Base-by-base conservation (phyloP, 2,329 filamentous ascomycete species). In the Microsporum canis region DNA sequence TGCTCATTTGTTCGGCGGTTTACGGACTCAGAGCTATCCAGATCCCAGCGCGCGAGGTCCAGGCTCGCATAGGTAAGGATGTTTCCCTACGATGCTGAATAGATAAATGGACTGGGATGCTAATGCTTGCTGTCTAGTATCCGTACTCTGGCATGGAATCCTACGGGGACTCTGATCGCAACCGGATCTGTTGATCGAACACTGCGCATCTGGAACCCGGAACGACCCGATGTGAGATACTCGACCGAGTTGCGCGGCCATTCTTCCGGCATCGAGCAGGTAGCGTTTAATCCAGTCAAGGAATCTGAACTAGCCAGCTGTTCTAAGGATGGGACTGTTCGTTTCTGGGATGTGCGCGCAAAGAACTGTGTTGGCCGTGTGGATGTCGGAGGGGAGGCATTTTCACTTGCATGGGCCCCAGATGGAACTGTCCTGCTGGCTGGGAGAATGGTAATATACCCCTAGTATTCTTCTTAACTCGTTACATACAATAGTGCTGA, bases 121-220 rank as follows among this genome's bases (percentile, higher is more conserved):
- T 34, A 23, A 36, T 12, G 31, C 36, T 51, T 63, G 77, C 79
- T 65, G 69, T 69, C 43, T 65, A 66, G 87, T 65, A 80, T 95
- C 61, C 85, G 88, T 45, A 87, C 88, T 1, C 86, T 97, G 66
- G 86, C 88, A 43, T 97, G 92, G 92, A 96, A 92, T 66, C 89
- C 91, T 0, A 79, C 89, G 0, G 91, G 92, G 38, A 88, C 84
- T 6, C 79, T 94, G 63, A 85, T 97, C 63, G 92, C 92, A 0
- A 95, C 91, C 0, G 91, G 90, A 1, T 88, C 89, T 2, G 89
- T 92, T 6, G 88, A 97, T 75, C 91, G 92, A 59, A 86, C 86
- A 0, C 79, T 99, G 51, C 87, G 91, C n/a, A 85, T 99, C 66
- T 99, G 94, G 92, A 95, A 99, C 65, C 78, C 78, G 0, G 77